These are phyloP conservation scores for Cladobotryum mycophilum DNA, from an alignment of 2,329 filamentous ascomycete genomes.

Conservation along the genomic window DNA sequence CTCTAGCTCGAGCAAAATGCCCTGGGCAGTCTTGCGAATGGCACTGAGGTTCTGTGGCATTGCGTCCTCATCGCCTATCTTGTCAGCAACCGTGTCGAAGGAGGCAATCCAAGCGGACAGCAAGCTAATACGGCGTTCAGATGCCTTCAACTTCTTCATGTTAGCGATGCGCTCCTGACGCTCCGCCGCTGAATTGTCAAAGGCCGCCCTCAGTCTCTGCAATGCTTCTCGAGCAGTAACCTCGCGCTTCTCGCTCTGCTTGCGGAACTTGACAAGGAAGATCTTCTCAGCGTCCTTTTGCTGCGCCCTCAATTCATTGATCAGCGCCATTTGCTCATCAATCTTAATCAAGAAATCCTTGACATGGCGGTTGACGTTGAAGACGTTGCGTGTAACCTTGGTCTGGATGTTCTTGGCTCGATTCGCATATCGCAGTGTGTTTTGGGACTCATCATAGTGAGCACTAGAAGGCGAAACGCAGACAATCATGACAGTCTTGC, in stretches of 20 bases:
- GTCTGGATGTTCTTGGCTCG: constrained; percentile 99
- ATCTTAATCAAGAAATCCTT: constrained; percentile 99
- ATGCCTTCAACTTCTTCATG: constrained; percentile 75
- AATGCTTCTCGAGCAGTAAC: constrained; percentile 70
- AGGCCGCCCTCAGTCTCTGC: constrained; percentile 71
- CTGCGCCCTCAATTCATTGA: constrained; percentile 90
- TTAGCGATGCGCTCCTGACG: constrained; percentile 70
- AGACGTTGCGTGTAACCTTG: constrained; percentile 98
- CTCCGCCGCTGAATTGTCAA: constrained; percentile 71
- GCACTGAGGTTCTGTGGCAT: constrained; percentile 63
- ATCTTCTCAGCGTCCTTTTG: constrained; percentile 80
- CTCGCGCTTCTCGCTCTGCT: constrained; percentile 81
- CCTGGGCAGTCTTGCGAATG: constrained; percentile 82
- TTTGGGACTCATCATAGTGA: constrained; percentile 97
- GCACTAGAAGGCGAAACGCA: constrained; percentile 94
- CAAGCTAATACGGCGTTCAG: constrained; percentile 78
- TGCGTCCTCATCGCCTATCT: constrained; percentile 43
- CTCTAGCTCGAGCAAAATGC: constrained; percentile 72
- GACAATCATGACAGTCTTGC: constrained; percentile 99
- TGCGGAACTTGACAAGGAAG: constrained; percentile 83
- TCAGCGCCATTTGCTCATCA: constrained; percentile 94
- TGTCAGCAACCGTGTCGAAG: constrained; percentile 77
- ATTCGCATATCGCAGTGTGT: constrained; percentile 94
- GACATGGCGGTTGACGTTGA: constrained; percentile 97
- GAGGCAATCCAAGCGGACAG: constrained; percentile 90